Percentiles rank a stretch among this genome's conserved stretches.
Conservation (phyloP, 169 alveolate species). For the Cryptosporidium sp. region DNA sequence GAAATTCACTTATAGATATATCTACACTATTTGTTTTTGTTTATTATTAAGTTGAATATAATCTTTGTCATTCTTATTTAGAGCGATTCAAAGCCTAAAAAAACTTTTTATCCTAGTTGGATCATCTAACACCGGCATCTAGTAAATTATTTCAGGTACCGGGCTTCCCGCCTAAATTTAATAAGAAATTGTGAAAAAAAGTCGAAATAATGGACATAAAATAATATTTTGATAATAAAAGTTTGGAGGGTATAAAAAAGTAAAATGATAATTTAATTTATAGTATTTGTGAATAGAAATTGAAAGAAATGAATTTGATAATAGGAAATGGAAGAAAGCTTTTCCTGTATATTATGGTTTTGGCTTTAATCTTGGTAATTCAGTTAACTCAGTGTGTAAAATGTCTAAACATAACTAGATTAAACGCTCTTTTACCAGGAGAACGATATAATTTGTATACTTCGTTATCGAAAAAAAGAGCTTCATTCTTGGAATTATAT, state of each 20-base stretch:
- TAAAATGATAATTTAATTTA: too few species aligned
- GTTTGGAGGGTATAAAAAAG: not conserved
- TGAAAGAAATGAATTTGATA: not conserved
- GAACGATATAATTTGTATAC: not conserved
- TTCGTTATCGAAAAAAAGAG: not conserved
- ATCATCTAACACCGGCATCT: not conserved
- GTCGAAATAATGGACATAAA: not conserved
- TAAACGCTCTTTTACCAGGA: not conserved
- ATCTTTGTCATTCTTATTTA: too few species aligned
- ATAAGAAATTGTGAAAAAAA: too few species aligned
- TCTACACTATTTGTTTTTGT: not conserved
- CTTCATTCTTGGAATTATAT: not conserved
- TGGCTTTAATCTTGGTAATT: not conserved
- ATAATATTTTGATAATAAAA: not conserved
- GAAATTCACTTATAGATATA: too few species aligned
- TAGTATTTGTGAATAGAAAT: not conserved
- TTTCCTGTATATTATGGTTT: not conserved
- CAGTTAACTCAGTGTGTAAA: not conserved
- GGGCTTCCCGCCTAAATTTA: not conserved
- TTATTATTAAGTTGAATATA: too few species aligned
- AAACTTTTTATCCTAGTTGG: not conserved
- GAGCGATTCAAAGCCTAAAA: too few species aligned
- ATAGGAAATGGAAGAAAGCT: not conserved
- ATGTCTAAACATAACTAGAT: not conserved
- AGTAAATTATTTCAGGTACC: not conserved